Conservation (phyloP, 2,329 filamentous ascomycete species). For the Sclerotiophoma versabilis region DNA sequence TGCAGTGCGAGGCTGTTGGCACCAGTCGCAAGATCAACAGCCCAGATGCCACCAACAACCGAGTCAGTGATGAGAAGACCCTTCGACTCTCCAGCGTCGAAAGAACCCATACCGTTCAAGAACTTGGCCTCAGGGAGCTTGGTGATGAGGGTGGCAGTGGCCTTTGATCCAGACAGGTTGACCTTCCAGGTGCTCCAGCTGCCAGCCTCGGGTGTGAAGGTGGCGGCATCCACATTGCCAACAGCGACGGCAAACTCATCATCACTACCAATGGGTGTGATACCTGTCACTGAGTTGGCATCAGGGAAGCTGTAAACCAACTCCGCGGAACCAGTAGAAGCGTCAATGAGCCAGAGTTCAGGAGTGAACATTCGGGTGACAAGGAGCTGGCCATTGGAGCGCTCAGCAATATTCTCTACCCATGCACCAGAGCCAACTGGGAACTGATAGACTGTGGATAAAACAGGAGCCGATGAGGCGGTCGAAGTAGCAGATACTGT, state of each 20-base stretch:
- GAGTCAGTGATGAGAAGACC: constrained; percentile 18
- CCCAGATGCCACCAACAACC: constrained; percentile 15
- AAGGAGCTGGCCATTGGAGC: constrained; percentile 17
- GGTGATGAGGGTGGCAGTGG: constrained; percentile 13
- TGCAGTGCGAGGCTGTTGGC: constrained; percentile 15
- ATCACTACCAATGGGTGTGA: constrained; percentile 12
- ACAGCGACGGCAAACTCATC: constrained; percentile 21
- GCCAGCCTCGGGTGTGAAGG: constrained; percentile 13
- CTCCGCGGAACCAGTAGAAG: constrained; percentile 9
- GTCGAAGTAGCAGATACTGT: not conserved
- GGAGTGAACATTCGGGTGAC: constrained; percentile 19
- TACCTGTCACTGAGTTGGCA: constrained; percentile 17
- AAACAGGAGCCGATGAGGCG: not conserved
- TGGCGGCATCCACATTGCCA: constrained; percentile 16
- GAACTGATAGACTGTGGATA: constrained; percentile 14
- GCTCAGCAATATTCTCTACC: constrained; percentile 20
- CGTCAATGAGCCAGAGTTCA: constrained; percentile 18
- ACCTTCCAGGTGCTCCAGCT: constrained; percentile 19
- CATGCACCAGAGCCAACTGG: constrained; percentile 12
- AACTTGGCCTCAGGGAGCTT: constrained; percentile 13
- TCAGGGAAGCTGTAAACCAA: constrained; percentile 14
- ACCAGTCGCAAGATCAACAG: constrained; percentile 13
- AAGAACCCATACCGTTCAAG: constrained; percentile 15
- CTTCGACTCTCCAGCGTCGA: constrained; percentile 7
- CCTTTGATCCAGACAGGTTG: constrained; percentile 2